Evolutionary conservation across 805 yeast genomes (phyloP).

Genomic region (Kazachstania africana): DNA sequence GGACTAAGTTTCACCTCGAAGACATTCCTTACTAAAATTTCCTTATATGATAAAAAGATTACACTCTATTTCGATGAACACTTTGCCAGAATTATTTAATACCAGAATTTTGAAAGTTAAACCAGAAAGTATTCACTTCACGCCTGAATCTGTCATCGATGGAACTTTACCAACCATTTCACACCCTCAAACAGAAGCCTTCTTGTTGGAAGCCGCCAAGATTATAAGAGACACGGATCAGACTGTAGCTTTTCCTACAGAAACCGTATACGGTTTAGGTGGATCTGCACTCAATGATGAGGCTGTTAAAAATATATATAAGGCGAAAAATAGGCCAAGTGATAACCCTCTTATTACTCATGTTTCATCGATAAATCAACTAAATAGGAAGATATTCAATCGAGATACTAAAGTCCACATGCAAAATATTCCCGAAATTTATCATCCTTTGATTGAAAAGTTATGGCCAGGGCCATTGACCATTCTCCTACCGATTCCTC

Average conservation of each 20-base stretch:
- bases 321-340: constrained; percentile 86
- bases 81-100: constrained; percentile 6
- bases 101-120: constrained; percentile 46
- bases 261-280: constrained; percentile 93
- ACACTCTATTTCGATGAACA: no score
- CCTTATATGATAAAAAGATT: no score
- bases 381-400: constrained; percentile 47
- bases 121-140: constrained; percentile 38
- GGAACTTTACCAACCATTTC: constrained; percentile 34
- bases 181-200: constrained; percentile 40
- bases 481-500: constrained; percentile 56
- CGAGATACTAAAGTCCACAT: constrained; percentile 11
- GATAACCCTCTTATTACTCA: constrained; percentile 93
- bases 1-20: no score
- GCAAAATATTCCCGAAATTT: constrained; percentile 53
- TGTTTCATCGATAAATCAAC: constrained; percentile 64
- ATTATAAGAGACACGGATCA: constrained; percentile 38
- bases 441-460: constrained; percentile 46
- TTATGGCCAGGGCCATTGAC: constrained; percentile 98
- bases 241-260: constrained; percentile 91
- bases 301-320: constrained; percentile 65
- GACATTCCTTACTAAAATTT: no score
- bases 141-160: constrained; percentile 24
- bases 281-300: constrained; percentile 70
- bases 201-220: constrained; percentile 47